Conservation (phyloP, 805 yeast species). For the Tanozyma kutaoensis region DNA sequence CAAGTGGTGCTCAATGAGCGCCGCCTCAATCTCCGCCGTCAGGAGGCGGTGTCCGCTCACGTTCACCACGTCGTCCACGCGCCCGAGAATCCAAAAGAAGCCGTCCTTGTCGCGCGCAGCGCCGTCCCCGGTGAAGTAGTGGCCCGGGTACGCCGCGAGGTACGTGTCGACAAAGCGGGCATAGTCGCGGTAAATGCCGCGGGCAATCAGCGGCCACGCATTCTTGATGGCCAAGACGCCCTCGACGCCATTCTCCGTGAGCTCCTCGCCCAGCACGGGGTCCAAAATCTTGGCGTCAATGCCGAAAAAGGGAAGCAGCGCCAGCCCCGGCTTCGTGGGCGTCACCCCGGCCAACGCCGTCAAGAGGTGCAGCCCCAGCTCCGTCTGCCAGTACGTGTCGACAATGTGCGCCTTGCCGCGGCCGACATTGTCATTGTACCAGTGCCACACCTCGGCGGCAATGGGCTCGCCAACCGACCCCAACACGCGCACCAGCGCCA, state of each 20-base stretch:
- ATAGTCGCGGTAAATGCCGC: constrained; percentile 72
- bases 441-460: constrained; percentile 78
- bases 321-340: constrained; percentile 78
- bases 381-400: constrained; percentile 88
- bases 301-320: constrained; percentile 77
- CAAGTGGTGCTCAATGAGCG: constrained; percentile 54
- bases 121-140: constrained; percentile 83
- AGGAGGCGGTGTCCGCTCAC: constrained; percentile 80
- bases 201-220: constrained; percentile 80
- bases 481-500: constrained; percentile 51
- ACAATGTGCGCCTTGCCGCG: constrained; percentile 56
- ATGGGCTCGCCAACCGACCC: constrained; percentile 86
- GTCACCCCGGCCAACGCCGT: constrained; percentile 65
- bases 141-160: constrained; percentile 68
- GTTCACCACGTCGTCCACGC: constrained; percentile 83
- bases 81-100: constrained; percentile 73
- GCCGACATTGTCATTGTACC: constrained; percentile 68
- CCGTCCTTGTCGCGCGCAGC: constrained; percentile 81
- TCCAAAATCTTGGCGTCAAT: constrained; percentile 62
- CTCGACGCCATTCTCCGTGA: constrained; percentile 57
- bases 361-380: constrained; percentile 69
- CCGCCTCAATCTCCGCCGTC: constrained; percentile 84
- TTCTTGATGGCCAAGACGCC: constrained; percentile 65
- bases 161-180: constrained; percentile 69
- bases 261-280: constrained; percentile 60